Base-by-base conservation (phyloP, 2,329 filamentous ascomycete species). In the Talaromyces sp. region DNA sequence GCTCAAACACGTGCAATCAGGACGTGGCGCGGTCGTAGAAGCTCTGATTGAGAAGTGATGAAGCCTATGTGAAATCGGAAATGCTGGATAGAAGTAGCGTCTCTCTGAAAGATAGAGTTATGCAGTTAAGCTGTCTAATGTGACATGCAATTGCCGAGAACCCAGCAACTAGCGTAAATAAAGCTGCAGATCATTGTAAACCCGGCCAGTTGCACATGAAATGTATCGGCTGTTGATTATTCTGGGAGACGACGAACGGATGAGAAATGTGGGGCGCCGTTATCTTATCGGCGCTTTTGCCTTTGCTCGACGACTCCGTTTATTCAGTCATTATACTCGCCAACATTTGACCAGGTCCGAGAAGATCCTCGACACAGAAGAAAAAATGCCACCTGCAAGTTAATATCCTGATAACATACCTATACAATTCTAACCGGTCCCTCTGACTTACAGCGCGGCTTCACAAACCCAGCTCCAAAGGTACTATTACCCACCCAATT, bases 391-490 rank as follows among this genome's bases (percentile, higher is more conserved):
- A 27, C 61, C 61, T 17, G 61, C 59, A 42, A 53, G 61, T 51
- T 25, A 9, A 10, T 8, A 10, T n/a, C 27, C 19, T 5, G 2
- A 17, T 19, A 33, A n/a, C 3, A 19, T 39, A 8, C 19, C n/a
- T 9, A 25, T n/a, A 8, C n/a, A 7, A 11, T 55, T 55, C 57
- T 57, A 54, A 56, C 25, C 6, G 8, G 36, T 13, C 6, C 15
- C 32, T 52, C 19, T 4, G 30, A 27, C 7, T 10, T 19, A 11
- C 51, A 83, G 78, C 78, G 79, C 65, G 77, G 76, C 28, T 76
- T 77, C 65, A 83, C 77, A 36, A 78, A 81, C 61, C 77, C 78
- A 30, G 72, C 79, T 28, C 78, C 77, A 8, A 78, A 79, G 73
- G 78, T 80, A 67, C 27, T 17, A 9, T 30, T 30, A 19, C 9